phyloP scores from a whole-genome alignment of 2,329 filamentous ascomycete species.

The Sclerotiophoma versabilis region DNA sequence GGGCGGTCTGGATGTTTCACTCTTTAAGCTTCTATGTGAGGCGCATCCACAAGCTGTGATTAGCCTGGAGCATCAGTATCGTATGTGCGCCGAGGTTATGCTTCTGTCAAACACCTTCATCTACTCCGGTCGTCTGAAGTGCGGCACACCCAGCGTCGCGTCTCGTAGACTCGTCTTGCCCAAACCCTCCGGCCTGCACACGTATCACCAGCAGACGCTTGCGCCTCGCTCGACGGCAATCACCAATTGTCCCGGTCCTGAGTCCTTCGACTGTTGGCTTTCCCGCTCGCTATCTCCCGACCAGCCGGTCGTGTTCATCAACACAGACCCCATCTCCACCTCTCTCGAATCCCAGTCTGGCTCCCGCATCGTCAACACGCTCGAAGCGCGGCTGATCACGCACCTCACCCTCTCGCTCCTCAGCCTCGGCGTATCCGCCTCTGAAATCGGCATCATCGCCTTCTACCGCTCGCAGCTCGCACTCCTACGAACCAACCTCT shows the following conservation, averaged over 20 bases:
- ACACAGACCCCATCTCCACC: slow-evolving; percentile 78
- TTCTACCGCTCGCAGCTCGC: slow-evolving; percentile 94
- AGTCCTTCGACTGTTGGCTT: slow-evolving; percentile 72
- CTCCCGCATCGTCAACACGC: slow-evolving; percentile 84
- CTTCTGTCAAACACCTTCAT: slow-evolving; percentile 90
- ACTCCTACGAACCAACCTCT: slow-evolving; percentile 76
- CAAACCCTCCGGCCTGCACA: slow-evolving; percentile 44
- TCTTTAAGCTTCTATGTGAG: slow-evolving; percentile 94
- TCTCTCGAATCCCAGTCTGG: slow-evolving; percentile 73
- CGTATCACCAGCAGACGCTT: slow-evolving; percentile 41
- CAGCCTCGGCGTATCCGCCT: slow-evolving; percentile 73
- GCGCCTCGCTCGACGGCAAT: slow-evolving; percentile 13
- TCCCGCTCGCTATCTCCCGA: slow-evolving; percentile 72
- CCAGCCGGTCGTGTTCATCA: slow-evolving; percentile 82
- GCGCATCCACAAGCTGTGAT: slow-evolving; percentile 86
- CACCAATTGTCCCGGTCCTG: slow-evolving; percentile 59
- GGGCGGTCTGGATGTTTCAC: slow-evolving; percentile 87
- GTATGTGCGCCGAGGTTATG: slow-evolving; percentile 99
- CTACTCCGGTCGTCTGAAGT: slow-evolving; percentile 89
- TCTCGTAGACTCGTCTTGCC: slow-evolving; percentile 72
- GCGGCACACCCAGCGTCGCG: slow-evolving; percentile 80
- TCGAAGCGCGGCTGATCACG: slow-evolving; percentile 78
- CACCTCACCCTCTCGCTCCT: slow-evolving; percentile 85
- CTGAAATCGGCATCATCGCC: slow-evolving; percentile 91
- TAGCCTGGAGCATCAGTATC: slow-evolving; percentile 93